Percentiles rank a stretch among this genome's conserved stretches.
These are phyloP conservation scores for Pichia thaimueangensis DNA, from an alignment of 805 yeast genomes.

Conservation along the genomic window DNA sequence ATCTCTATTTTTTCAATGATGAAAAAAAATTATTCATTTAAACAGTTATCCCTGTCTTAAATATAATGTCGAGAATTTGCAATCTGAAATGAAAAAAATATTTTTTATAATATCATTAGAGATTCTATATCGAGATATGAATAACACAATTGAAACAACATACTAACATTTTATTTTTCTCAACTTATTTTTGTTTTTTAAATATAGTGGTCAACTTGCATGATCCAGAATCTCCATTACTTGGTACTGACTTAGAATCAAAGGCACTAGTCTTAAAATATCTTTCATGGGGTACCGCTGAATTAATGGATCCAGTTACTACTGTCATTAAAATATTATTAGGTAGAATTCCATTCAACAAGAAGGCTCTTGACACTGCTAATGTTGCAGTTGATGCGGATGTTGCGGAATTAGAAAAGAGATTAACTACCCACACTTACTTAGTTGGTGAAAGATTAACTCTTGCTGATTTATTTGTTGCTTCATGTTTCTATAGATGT, in stretches of 20 bases:
- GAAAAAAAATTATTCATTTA: slow-evolving; percentile 42
- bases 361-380: slow-evolving; percentile 41
- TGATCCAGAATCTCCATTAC: slow-evolving; percentile 36
- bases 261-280: slow-evolving; percentile 66
- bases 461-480: slow-evolving; percentile 39
- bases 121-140: neutral
- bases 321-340: slow-evolving; percentile 50
- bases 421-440: slow-evolving; percentile 38
- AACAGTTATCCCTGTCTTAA: slow-evolving; percentile 88
- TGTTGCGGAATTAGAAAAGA: slow-evolving; percentile 48
- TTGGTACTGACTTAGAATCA: slow-evolving; percentile 60
- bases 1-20: slow-evolving; percentile 37
- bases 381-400: slow-evolving; percentile 33
- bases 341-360: slow-evolving; percentile 73
- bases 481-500: slow-evolving; percentile 40
- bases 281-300: slow-evolving; percentile 71
- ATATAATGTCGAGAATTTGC: slow-evolving; percentile 59
- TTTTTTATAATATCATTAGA: neutral
- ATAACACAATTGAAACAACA: neutral
- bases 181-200: no score
- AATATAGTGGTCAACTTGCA: slow-evolving; percentile 40
- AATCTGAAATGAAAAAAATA: slow-evolving; percentile 40
- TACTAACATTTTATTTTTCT: slow-evolving; percentile 24
- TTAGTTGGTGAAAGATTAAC: slow-evolving; percentile 43
- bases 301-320: slow-evolving; percentile 44